Evolutionary conservation across 345 rosid species (phyloP), one percentile per base, ranked within the genome.

Genomic region (Linum usitatissimum): DNA sequence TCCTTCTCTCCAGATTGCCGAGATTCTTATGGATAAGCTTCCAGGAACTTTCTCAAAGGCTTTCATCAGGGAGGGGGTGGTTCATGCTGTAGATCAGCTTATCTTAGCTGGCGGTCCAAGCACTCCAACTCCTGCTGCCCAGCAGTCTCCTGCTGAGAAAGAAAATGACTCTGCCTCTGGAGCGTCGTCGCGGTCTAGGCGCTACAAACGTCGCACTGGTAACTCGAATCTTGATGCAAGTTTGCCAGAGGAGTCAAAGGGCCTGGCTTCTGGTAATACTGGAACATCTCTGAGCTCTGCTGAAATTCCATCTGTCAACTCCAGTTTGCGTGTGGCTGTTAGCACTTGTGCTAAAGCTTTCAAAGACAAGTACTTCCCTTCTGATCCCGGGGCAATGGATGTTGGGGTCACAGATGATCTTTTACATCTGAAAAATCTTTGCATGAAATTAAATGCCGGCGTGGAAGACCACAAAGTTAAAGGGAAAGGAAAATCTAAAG

Each of bases 11-110:
- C 99, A 90, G 76, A 83, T 94, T 75, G 91, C 97, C 39, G 97
- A 94, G 68, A 85, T 94, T 73, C 85, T 94, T 53, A 94, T 94
- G 99, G 99, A 90, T 70, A 94, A 94, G 76, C 97, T 94, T 79
- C 93, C 97, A 59, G 97, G 79, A 62, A 94, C 90, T 19, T 94
- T 90, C 81, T 88, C 90, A 14, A 94, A 94, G 82, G 78, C 85
- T 76, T 94, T 94, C 77, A 84, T 94, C 36, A 83, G 99, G 76
- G 97, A 90, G 79, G 97, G 99, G 49, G 96, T 94, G 60, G 95
- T 94, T 77, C 96, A 90, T 88, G 99, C 97, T 63, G 81, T 94
- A 19, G 99, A 94, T 71, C 96, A 90, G 68, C 96, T 94, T 70
- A 77, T 90, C 55, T 74, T 85, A 70, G 82, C 85, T 64, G 93